A percentile compares a stretch with the other conserved stretches of the same genome.
These are phyloP conservation scores for Bacidia rubella DNA, from an alignment of 495 filamentous ascomycete genomes.

Conservation along the genomic window DNA sequence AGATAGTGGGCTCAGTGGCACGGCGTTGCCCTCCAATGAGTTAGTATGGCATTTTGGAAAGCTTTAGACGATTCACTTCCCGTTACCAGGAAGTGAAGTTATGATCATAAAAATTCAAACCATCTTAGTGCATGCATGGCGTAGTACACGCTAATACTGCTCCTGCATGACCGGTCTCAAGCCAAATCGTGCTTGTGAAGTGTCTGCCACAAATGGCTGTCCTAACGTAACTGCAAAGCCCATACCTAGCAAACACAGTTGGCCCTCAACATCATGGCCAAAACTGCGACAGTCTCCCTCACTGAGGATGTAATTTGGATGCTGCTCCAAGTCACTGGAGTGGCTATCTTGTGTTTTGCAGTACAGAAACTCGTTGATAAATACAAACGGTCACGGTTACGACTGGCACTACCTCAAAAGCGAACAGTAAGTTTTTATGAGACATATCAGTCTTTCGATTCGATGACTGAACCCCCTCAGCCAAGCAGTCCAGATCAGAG, in stretches of 20 bases:
- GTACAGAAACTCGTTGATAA: background rate
- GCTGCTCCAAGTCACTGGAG: background rate
- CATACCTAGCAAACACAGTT: background rate
- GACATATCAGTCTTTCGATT: background rate
- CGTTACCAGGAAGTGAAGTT: background rate
- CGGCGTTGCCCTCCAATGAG: background rate
- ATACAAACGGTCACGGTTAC: background rate
- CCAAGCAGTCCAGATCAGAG: background rate
- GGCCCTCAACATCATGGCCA: background rate
- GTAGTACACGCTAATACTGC: background rate
- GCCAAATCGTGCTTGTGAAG: background rate
- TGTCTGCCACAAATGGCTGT: background rate
- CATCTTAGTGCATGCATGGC: background rate
- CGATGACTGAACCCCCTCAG: background rate
- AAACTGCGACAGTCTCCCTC: background rate
- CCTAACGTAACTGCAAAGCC: background rate
- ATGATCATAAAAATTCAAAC: background rate
- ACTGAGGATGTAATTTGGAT: slow-evolving; percentile 1
- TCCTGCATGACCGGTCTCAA: background rate
- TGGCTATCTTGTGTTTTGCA: background rate
- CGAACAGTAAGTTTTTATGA: background rate
- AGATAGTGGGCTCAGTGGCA: slow-evolving; percentile 1
- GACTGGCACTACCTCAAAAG: background rate
- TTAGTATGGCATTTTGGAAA: slow-evolving; percentile 2
- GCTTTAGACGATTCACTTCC: slow-evolving; percentile 1